phyloP scores from a whole-genome alignment of 1,139 yeast species.

The Lodderomyces beijingensis region DNA sequence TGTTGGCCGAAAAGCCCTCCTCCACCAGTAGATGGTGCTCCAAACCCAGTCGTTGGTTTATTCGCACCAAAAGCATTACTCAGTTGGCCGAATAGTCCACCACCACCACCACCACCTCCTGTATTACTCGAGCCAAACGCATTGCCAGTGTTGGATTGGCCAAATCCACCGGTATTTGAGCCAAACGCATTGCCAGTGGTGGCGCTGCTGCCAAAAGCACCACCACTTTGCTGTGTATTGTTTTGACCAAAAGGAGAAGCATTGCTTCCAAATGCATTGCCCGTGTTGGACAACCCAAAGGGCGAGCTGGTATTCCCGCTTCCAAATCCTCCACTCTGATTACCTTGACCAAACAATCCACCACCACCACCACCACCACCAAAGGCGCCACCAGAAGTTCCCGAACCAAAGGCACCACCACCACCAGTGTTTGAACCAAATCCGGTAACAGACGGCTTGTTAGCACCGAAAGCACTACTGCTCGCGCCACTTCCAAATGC shows the following conservation, averaged over 20 bases:
- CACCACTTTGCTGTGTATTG: conserved; percentile 1
- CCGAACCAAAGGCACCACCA: conserved; percentile 5
- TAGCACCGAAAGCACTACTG: conserved; percentile 16
- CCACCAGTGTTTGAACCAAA: conserved; percentile 15
- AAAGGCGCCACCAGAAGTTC: too few relatives aligned
- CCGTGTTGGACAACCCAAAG: conserved; percentile 19
- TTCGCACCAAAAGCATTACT: conserved; percentile 16
- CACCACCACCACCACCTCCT: conserved; percentile 16
- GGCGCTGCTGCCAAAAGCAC: conserved; percentile 10
- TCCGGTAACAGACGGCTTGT: conserved; percentile 13
- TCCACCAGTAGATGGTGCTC: conserved; percentile 14
- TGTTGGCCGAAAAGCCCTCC: conserved; percentile 11
- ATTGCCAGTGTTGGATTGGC: conserved; percentile 10
- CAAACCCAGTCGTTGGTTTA: conserved; percentile 14
- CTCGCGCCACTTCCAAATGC: too few relatives aligned
- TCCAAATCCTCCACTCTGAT: conserved; percentile 12
- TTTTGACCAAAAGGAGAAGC: conserved; percentile 10
- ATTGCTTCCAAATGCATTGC: conserved; percentile 14
- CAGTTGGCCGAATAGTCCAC: conserved; percentile 5
- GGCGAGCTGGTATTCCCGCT: conserved; percentile 9
- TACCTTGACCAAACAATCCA: conserved; percentile 7
- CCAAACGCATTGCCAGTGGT: conserved; percentile 15
- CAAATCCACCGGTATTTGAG: conserved; percentile 3
- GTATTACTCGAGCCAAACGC: conserved; percentile 17
- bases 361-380: conserved; percentile 1